Percentiles rank a stretch among this genome's conserved stretches.
Evolutionary conservation across 306 rosid species (phyloP).

Genomic region (Morella rubra): DNA sequence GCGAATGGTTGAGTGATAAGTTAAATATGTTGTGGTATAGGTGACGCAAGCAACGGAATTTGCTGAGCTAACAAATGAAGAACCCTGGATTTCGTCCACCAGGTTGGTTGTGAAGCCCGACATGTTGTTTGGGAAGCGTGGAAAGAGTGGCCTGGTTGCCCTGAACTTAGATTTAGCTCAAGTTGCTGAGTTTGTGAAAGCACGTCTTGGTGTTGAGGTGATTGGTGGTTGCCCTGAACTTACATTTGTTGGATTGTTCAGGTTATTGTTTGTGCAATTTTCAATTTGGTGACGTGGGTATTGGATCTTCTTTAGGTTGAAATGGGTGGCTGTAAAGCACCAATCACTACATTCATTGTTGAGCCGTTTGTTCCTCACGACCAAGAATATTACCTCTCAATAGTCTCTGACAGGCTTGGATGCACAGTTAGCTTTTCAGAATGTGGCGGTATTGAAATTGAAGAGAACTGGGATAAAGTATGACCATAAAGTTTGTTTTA

Average conservation of each 20-base stretch:
- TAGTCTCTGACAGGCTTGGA: constrained; percentile 83
- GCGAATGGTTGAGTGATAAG: neutral
- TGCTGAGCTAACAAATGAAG: constrained; percentile 53
- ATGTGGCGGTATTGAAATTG: constrained; percentile 81
- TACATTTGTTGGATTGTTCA: neutral
- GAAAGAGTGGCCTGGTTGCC: constrained; percentile 85
- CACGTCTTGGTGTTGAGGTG: constrained; percentile 74
- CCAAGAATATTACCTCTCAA: constrained; percentile 75
- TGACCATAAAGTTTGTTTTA: neutral
- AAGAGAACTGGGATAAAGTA: constrained; percentile 92
- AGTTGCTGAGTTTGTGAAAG: constrained; percentile 70
- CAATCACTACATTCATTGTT: constrained; percentile 74
- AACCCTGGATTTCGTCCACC: constrained; percentile 74
- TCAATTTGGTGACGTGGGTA: constrained; percentile 16
- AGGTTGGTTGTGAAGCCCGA: constrained; percentile 76
- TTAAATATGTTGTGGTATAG: constrained; percentile 23
- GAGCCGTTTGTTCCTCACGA: constrained; percentile 89
- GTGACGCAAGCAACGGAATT: constrained; percentile 68
- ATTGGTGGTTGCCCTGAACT: neutral
- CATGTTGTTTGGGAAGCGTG: constrained; percentile 87
- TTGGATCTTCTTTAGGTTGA: constrained; percentile 55
- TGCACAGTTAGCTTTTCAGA: constrained; percentile 73
- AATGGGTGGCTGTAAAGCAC: constrained; percentile 93
- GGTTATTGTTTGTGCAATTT: constrained; percentile 17
- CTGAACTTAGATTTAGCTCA: constrained; percentile 71